Evolutionary conservation across 1,284 basidiomycete genomes (phyloP), one percentile per base, ranked within the genome.

Genomic region (Leccinum brunneo-olivaceum): DNA sequence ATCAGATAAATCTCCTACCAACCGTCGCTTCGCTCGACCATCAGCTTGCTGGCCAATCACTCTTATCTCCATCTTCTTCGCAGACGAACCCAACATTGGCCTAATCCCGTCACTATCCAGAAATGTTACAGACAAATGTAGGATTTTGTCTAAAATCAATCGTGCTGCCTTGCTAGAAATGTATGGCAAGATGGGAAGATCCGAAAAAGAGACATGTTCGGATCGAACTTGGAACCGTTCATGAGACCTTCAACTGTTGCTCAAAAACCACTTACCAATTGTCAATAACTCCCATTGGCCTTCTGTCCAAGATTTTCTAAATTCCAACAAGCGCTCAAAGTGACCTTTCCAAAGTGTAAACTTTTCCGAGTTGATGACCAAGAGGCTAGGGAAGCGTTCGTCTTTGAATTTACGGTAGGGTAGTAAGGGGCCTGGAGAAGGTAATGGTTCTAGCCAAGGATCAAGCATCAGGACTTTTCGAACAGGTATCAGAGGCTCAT

Each of bases 381-480:
- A 54, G 68, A 79, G 53, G 53, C 62, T 54, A 34, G 76, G 73
- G 43, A 52, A 20, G 15, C 12, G 7, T 14, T 45, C 45, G 16
- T 44, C 39, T 27, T 57, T 44, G 14, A 50, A 43, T 32, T 28
- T 45, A 15, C 19, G 39, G 29, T 49, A 44, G 6, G n/a, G n/a
- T n/a, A 62, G 63, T 8, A 52, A 44, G 5, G 77, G 77, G 2
- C 76, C 75, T 19, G 80, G 79, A 15, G 69, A 61, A 2, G 79
- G 72, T 15, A 87, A 56, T 14, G 87, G 84, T 44, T 89, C 84
- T 14, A 88, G 61, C 87, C 87, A 90, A 28, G 86, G 87, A 60
- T 90, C 87, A 8, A 87, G 70, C 16, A 79, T 66, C 12, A 89
- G 56, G 3, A 71, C 74, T 42, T 75, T 73, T 7, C 67, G 65